Percentiles rank a stretch among this genome's conserved stretches.
These are phyloP conservation scores for Aspergillus sclerotioniger DNA, from an alignment of 495 filamentous ascomycete genomes.

Conservation along the genomic window DNA sequence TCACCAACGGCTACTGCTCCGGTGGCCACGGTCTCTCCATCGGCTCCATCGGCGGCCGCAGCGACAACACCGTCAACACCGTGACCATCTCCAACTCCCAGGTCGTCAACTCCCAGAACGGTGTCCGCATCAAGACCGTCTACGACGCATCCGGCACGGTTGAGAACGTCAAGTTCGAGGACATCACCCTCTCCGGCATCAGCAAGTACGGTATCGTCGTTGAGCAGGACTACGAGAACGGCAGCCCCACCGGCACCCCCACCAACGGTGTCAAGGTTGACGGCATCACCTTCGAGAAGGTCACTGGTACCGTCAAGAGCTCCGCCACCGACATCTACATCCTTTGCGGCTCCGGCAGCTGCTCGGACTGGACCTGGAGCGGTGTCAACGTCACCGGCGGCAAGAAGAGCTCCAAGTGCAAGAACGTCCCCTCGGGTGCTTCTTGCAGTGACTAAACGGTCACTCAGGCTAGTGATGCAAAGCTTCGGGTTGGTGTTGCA, in stretches of 20 bases:
- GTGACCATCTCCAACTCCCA: conserved; percentile 54
- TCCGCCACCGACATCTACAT: conserved; percentile 51
- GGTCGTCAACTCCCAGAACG: conserved; percentile 46
- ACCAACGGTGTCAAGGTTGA: conserved; percentile 62
- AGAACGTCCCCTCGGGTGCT: conserved; percentile 39
- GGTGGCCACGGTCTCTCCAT: conserved; percentile 67
- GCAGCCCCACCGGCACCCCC: conserved; percentile 55
- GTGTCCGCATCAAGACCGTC: conserved; percentile 62
- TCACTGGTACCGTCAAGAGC: conserved; percentile 47
- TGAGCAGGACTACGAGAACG: conserved; percentile 68
- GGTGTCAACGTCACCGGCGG: conserved; percentile 47
- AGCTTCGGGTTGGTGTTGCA: background rate
- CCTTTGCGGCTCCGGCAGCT: conserved; percentile 45
- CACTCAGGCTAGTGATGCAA: no score
- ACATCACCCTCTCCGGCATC: conserved; percentile 55
- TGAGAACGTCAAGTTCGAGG: conserved; percentile 55
- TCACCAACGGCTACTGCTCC: conserved; percentile 50
- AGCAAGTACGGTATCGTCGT: conserved; percentile 63
- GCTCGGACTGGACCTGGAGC: conserved; percentile 46
- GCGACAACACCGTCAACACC: conserved; percentile 56
- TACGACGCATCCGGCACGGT: conserved; percentile 55
- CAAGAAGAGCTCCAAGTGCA: conserved; percentile 37
- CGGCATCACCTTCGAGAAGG: conserved; percentile 46
- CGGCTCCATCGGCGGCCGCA: conserved; percentile 61
- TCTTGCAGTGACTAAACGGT: conserved; percentile 25